Evolutionary conservation across 2,329 filamentous ascomycete genomes (phyloP).

Genomic region (Trichoderma simmonsii): DNA sequence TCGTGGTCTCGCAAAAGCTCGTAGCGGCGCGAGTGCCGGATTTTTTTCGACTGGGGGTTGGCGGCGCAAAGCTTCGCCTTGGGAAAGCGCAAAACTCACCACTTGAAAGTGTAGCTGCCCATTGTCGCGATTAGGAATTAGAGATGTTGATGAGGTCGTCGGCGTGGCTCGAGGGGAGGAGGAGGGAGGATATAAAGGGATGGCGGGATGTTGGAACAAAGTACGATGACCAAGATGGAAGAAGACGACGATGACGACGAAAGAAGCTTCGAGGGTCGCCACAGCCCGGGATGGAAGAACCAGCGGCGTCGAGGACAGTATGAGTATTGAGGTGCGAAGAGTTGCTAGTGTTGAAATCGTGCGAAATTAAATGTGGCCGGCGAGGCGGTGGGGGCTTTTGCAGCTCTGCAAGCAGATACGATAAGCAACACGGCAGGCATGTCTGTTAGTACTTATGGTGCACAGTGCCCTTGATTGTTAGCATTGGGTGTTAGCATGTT

Average conservation of each 20-base stretch:
- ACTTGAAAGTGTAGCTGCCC: constrained; percentile 69
- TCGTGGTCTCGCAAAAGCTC: constrained; percentile 7
- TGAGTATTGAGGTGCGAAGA: constrained; percentile 14
- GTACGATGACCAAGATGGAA: background rate
- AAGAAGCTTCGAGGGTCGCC: background rate
- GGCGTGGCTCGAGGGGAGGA: background rate
- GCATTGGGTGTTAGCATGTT: background rate
- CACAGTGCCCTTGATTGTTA: background rate
- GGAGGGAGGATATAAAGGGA: background rate
- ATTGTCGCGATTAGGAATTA: constrained; percentile 40
- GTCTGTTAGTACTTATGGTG: background rate
- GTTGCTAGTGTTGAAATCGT: constrained; percentile 15
- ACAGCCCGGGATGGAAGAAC: constrained; percentile 12
- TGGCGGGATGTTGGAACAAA: background rate
- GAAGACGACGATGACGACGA: constrained; percentile 10
- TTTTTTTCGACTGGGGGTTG: background rate
- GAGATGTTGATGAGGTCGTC: constrained; percentile 3
- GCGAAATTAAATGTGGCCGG: constrained; percentile 22
- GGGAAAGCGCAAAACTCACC: constrained; percentile 47
- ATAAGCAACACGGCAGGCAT: constrained; percentile 5
- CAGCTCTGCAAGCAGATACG: constrained; percentile 2
- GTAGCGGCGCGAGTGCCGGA: constrained; percentile 4
- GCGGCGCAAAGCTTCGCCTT: constrained; percentile 8
- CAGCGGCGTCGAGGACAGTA: constrained; percentile 14
- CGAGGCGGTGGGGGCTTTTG: constrained; percentile 14